Evolutionary conservation across 306 rosid species (phyloP).

Genomic region (Fragaria vesca): DNA sequence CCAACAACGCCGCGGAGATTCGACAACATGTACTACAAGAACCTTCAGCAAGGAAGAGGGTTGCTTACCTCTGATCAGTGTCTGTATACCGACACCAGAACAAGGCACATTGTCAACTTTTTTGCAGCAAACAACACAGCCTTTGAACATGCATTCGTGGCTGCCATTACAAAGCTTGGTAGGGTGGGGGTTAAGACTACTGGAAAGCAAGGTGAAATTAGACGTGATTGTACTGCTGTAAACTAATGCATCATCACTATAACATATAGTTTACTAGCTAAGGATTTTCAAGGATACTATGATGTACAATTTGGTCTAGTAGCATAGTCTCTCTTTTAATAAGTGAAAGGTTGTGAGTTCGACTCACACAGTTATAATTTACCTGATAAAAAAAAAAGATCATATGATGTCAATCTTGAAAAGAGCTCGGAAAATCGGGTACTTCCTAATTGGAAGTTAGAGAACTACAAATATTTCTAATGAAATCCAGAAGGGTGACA

Average conservation of each 20-base stretch:
- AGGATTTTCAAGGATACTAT: neutral
- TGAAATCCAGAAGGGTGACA: neutral
- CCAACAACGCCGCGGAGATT: slow-evolving; percentile 52
- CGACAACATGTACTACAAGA: slow-evolving; percentile 75
- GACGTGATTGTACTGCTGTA: slow-evolving; percentile 49
- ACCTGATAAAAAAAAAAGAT: too few relatives aligned
- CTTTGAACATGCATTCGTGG: slow-evolving; percentile 56
- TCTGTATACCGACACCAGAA: slow-evolving; percentile 49
- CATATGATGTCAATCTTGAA: neutral
- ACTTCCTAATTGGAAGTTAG: neutral
- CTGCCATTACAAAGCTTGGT: slow-evolving; percentile 76
- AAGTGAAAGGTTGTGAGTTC: too few relatives aligned
- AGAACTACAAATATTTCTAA: neutral
- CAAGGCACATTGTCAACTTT: slow-evolving; percentile 55
- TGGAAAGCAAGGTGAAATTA: slow-evolving; percentile 60
- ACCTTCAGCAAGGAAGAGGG: slow-evolving; percentile 75
- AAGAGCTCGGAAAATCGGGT: neutral
- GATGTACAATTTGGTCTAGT: too few relatives aligned
- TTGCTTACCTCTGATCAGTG: slow-evolving; percentile 75
- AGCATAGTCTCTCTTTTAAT: too few relatives aligned
- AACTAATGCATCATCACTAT: slow-evolving; percentile 29
- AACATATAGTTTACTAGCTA: neutral
- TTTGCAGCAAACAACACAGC: slow-evolving; percentile 67
- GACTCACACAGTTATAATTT: too few relatives aligned
- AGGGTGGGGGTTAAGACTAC: slow-evolving; percentile 54